Base-by-base conservation (phyloP, 306 rosid species). In the Leucaena leucocephala region DNA sequence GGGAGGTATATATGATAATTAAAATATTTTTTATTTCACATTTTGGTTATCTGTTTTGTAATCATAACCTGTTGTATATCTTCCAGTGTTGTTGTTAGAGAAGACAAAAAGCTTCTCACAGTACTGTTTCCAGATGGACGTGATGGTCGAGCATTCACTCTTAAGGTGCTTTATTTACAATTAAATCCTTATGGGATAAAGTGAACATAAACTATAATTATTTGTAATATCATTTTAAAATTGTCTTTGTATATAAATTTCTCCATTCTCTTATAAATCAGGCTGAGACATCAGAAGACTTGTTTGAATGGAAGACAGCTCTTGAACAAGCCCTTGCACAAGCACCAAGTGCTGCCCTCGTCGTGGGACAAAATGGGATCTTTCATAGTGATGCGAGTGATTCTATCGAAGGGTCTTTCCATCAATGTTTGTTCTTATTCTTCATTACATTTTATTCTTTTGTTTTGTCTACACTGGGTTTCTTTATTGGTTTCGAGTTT, bases 61-160 rank as follows among this genome's bases (percentile, higher is more conserved):
- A 36, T 75, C 52, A 10, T 68, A 43, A 19, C 73, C 39, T 79
- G 76, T 78, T 70, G 71, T 84, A 72, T 83, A 43, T 86, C 80
- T 76, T 91, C 79, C 84, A 96, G 98, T 78, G 99, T 96, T 76
- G 99, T 96, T 65, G 98, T 96, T 79, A 89, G 99, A 85, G 99
- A 96, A 91, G 99, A 96, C 86, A 96, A 96, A 88, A 96, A 90
- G 81, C 89, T 96, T 76, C 91, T 96, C 80, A 96, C 99, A 3
- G 99, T 96, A 77, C 85, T 96, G 78, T 96, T 96, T 89, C 99
- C 99, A 46, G 99, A 96, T 86, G 99, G 99, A 76, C 98, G 99
- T 54, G 98, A 96, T 84, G 99, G 99, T 57, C 89, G 99, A 58
- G 99, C 99, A 5, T 96, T 96, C 87, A 96, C 99, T 75, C 98